phyloP scores from a whole-genome alignment of 1,139 yeast genomes.

The Protomyces gravidus region DNA sequence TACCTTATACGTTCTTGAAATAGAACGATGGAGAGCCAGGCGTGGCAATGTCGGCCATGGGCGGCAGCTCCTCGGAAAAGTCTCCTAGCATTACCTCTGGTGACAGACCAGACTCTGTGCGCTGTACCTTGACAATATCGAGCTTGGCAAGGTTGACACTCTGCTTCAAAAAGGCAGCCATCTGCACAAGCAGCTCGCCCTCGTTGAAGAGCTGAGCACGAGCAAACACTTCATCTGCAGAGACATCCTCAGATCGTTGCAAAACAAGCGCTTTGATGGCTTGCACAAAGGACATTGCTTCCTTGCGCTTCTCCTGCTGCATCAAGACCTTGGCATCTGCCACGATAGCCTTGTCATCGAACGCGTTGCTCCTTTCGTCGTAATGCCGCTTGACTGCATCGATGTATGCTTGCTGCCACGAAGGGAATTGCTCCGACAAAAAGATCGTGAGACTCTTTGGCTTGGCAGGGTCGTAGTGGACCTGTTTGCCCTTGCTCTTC shows the following conservation, averaged over 20 bases:
- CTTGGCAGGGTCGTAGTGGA: constrained; percentile 64
- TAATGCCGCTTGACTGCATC: constrained; percentile 77
- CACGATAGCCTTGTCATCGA: constrained; percentile 32
- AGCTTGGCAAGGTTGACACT: constrained; percentile 55
- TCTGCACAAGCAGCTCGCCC: constrained; percentile 55
- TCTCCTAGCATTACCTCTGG: constrained; percentile 54
- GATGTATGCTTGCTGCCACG: constrained; percentile 89
- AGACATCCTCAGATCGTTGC: constrained; percentile 47
- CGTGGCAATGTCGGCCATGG: constrained; percentile 73
- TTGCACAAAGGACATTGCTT: constrained; percentile 96
- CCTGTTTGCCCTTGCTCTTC: constrained; percentile 78
- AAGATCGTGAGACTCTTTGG: constrained; percentile 71
- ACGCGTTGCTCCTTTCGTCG: constrained; percentile 41
- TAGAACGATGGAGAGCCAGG: constrained; percentile 93
- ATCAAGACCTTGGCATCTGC: constrained; percentile 40
- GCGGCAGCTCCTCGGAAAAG: constrained; percentile 52
- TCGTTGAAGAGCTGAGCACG: constrained; percentile 82
- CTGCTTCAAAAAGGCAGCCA: constrained; percentile 54
- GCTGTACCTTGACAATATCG: constrained; percentile 53
- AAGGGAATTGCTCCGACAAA: constrained; percentile 81
- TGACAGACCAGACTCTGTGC: constrained; percentile 61
- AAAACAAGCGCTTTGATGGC: constrained; percentile 72
- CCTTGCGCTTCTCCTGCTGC: constrained; percentile 53
- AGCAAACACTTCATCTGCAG: constrained; percentile 68
- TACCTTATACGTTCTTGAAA: constrained; percentile 56